A percentile compares a stretch with the other conserved stretches of the same genome.
phyloP scores from a whole-genome alignment of 768 basidiomycete genomes.

The Tephrocybe sp. region DNA sequence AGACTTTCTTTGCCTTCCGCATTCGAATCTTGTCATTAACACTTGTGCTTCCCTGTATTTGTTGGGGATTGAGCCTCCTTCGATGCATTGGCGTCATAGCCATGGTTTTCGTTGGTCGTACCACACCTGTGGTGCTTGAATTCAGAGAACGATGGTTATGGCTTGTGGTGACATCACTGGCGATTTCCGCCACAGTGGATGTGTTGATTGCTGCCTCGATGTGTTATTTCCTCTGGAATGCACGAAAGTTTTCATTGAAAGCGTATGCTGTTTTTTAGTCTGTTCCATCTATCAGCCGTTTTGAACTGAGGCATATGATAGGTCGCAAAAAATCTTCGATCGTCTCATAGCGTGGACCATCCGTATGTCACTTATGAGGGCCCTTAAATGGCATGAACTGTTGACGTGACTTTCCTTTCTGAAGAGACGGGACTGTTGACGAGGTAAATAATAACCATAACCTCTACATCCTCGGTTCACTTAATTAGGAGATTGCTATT shows the following conservation, averaged over 20 bases:
- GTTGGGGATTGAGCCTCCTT: conserved; percentile 4
- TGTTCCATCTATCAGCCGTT: background rate
- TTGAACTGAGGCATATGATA: background rate
- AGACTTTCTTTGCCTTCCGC: conserved; percentile 15
- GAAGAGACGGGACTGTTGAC: background rate
- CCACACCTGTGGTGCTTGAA: background rate
- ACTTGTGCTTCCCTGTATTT: background rate
- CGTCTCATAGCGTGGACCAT: no score
- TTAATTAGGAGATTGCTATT: background rate
- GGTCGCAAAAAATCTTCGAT: no score
- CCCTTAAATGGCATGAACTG: no score
- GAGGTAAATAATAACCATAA: no score
- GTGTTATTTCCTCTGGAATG: background rate
- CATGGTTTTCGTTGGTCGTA: background rate
- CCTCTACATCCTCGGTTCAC: background rate
- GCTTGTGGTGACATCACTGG: conserved; percentile 7
- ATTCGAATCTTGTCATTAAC: conserved; percentile 1
- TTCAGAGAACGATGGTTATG: conserved; percentile 3
- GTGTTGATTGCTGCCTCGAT: background rate
- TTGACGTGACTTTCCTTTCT: no score
- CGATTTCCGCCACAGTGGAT: conserved; percentile 5
- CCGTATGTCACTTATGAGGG: no score
- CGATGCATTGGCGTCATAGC: conserved; percentile 4
- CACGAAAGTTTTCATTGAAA: background rate
- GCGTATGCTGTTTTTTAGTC: background rate